Evolutionary conservation across 75 land plant species (phyloP), one percentile per base, ranked within the genome.

Genomic region (Selaginella moellendorffii): DNA sequence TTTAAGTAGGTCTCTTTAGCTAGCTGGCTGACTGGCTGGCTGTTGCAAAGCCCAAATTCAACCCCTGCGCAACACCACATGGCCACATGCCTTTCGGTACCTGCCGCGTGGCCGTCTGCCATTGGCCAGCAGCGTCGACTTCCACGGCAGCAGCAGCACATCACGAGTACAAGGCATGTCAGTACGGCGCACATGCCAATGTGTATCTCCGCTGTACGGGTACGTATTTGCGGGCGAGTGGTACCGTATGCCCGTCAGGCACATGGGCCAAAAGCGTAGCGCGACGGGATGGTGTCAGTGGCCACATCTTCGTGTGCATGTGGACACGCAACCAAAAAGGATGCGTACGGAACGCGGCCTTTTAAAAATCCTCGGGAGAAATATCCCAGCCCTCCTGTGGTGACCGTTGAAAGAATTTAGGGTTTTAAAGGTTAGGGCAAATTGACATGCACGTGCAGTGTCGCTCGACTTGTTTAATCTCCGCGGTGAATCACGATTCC

Each of bases 271-370:
- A 36, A 36, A 36, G 46, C 46, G 5, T 5, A 36, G 14, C 46
- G 14, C 14, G 46, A 5, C 46, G 14, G 46, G n/a, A n/a, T n/a
- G n/a, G n/a, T n/a, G n/a, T n/a, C n/a, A n/a, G n/a, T n/a, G n/a
- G n/a, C n/a, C n/a, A n/a, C n/a, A n/a, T n/a, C n/a, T 36, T 36
- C 46, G 46, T 36, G 46, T 36, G 46, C 46, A 36, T 36, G 46
- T 36, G 46, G n/a, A n/a, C n/a, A n/a, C n/a, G n/a, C n/a, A n/a
- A n/a, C n/a, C n/a, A n/a, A n/a, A n/a, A n/a, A n/a, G n/a, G n/a
- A n/a, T n/a, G n/a, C n/a, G n/a, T n/a, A n/a, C n/a, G n/a, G n/a
- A n/a, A n/a, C n/a, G n/a, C n/a, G n/a, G n/a, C n/a, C n/a, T n/a
- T n/a, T n/a, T n/a, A n/a, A n/a, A 36, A 5, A 5, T 36, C 5